These are phyloP conservation scores for Orychophragmus violaceus DNA, from an alignment of 345 rosid genomes.

Conservation along the genomic window DNA sequence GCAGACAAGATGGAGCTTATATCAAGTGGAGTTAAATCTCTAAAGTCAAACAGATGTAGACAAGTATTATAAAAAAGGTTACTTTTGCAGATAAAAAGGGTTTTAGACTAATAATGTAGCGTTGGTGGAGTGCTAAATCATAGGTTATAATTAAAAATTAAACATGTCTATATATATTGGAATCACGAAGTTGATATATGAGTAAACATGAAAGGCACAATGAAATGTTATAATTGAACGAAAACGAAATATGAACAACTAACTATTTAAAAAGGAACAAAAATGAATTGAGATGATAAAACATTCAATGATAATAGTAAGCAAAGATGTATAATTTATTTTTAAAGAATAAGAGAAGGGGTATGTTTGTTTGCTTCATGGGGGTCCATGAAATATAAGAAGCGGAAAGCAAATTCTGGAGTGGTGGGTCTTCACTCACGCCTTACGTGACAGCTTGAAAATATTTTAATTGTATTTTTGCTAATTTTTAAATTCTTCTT, in stretches of 20 bases:
- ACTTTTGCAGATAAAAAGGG: slow-evolving; percentile 15
- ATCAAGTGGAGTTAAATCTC: not conserved
- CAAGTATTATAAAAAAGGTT: not conserved
- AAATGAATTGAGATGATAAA: not conserved
- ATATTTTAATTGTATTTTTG: not conserved
- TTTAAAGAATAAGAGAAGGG: slow-evolving; percentile 4
- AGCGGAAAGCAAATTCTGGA: slow-evolving; percentile 27
- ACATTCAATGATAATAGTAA: not conserved
- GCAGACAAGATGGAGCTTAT: slow-evolving; percentile 6
- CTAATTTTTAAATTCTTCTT: not conserved
- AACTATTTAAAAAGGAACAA: not conserved
- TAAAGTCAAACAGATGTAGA: slow-evolving; percentile 1
- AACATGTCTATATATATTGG: not conserved
- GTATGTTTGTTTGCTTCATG: slow-evolving; percentile 26
- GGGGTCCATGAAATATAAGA: slow-evolving; percentile 26
- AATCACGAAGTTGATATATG: not conserved
- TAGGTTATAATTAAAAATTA: slow-evolving; percentile 14
- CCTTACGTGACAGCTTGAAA: slow-evolving; percentile 12
- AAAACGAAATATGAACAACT: slow-evolving; percentile 9
- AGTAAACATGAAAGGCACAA: slow-evolving; percentile 19
- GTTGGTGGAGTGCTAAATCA: slow-evolving; percentile 21
- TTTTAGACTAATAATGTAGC: slow-evolving; percentile 21
- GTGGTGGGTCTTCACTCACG: slow-evolving; percentile 33
- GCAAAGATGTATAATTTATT: not conserved
- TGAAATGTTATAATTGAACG: not conserved